Conservation (phyloP, 768 basidiomycete species). For the Calocybe cyanea region DNA sequence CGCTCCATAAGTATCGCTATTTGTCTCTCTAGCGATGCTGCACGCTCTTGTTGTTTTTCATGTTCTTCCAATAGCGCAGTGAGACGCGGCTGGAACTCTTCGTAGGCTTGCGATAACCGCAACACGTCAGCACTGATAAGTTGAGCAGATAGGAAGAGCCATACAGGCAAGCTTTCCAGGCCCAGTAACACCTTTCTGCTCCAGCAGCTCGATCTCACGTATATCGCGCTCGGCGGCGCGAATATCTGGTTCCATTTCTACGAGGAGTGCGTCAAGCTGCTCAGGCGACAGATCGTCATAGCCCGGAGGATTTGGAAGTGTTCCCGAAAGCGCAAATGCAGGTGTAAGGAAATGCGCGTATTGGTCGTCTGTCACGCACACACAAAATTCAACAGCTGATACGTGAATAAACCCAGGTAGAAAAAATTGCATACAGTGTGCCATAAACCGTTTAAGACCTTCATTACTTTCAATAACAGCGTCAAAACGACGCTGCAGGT, state of each 20-base stretch:
- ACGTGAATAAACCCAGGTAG: neutral
- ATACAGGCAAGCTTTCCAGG: constrained; percentile 69
- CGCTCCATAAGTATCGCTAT: constrained; percentile 62
- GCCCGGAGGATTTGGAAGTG: constrained; percentile 34
- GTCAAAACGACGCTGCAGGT: constrained; percentile 55
- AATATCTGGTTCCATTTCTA: constrained; percentile 82
- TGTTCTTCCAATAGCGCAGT: constrained; percentile 52
- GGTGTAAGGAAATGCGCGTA: constrained; percentile 73
- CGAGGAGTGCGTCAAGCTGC: constrained; percentile 66
- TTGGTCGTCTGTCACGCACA: constrained; percentile 55
- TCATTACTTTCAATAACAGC: constrained; percentile 64
- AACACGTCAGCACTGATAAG: neutral
- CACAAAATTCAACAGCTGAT: neutral
- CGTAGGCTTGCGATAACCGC: constrained; percentile 44
- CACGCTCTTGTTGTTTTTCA: constrained; percentile 54
- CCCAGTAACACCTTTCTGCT: constrained; percentile 65
- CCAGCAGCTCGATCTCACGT: constrained; percentile 69
- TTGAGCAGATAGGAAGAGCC: neutral
- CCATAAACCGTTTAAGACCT: constrained; percentile 69
- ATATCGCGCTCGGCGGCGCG: constrained; percentile 80
- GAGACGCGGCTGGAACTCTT: constrained; percentile 67
- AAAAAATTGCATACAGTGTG: constrained; percentile 51
- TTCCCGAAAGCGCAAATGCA: constrained; percentile 69
- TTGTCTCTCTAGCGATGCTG: constrained; percentile 59
- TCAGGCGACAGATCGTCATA: constrained; percentile 64